Evolutionary conservation across 345 rosid genomes (phyloP).

Genomic region (Populus davidiana): DNA sequence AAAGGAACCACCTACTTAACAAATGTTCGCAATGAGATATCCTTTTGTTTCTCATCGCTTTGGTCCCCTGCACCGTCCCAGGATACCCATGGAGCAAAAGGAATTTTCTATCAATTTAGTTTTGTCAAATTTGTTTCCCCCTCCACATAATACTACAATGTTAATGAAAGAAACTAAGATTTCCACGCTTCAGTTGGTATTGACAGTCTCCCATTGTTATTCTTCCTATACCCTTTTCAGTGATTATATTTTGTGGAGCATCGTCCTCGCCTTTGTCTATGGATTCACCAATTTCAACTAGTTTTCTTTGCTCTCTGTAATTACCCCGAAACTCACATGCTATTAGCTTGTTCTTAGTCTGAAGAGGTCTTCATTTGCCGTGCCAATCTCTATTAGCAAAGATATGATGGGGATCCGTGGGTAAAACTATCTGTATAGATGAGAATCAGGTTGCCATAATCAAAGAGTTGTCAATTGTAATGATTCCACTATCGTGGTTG

Average conservation of each 20-base stretch:
- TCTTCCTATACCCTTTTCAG: not conserved
- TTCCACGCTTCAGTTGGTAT: not conserved
- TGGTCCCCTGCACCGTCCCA: too few species aligned
- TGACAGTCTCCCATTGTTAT: not conserved
- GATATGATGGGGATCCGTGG: not conserved
- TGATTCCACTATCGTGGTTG: not conserved
- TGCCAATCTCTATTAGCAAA: not conserved
- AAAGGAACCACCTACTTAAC: not conserved
- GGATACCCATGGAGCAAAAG: too few species aligned
- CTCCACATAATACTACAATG: too few species aligned
- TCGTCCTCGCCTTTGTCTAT: not conserved
- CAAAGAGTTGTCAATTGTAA: not conserved
- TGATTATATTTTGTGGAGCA: not conserved
- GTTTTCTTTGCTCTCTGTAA: not conserved
- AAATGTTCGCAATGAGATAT: not conserved
- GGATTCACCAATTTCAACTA: not conserved
- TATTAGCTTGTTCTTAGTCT: not conserved
- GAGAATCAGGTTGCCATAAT: not conserved
- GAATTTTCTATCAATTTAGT: too few species aligned
- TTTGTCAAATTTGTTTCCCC: too few species aligned
- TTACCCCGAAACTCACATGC: not conserved
- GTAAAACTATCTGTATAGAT: not conserved
- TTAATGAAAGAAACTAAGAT: not conserved
- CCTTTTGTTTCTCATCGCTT: not conserved
- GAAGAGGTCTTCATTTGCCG: not conserved